Evolutionary conservation across 257 asterid species (phyloP).

Genomic region (Solanum lycopersicoides): DNA sequence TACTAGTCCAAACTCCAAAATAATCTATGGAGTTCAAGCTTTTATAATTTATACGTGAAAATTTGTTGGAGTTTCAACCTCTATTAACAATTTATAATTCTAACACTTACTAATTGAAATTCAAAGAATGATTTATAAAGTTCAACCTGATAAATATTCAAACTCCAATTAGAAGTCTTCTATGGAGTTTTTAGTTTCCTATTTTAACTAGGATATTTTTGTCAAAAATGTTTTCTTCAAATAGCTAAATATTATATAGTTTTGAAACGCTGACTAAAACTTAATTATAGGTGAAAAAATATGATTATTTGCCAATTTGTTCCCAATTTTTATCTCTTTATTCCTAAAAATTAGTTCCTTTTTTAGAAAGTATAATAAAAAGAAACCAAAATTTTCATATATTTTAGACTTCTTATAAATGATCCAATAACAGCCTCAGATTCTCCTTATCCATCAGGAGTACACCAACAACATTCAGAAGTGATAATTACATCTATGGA

Average conservation of each 20-base stretch:
- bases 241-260: background rate
- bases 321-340: background rate
- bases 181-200: background rate
- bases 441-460: background rate
- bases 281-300: background rate
- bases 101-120: background rate
- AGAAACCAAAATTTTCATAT: background rate
- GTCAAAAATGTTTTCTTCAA: background rate
- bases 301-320: background rate
- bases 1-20: too few relatives aligned
- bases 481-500: background rate
- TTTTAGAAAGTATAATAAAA: background rate
- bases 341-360: background rate
- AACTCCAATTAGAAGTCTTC: background rate
- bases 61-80: background rate
- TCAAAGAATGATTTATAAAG: background rate
- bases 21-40: background rate
- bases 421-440: background rate
- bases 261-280: background rate
- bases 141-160: background rate
- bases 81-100: background rate
- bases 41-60: background rate
- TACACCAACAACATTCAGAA: background rate
- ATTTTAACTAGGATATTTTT: background rate
- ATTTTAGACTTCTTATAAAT: background rate